Evolutionary conservation across 345 rosid species (phyloP), one percentile per base, ranked within the genome.

Genomic region (Clarkia xantiana): DNA sequence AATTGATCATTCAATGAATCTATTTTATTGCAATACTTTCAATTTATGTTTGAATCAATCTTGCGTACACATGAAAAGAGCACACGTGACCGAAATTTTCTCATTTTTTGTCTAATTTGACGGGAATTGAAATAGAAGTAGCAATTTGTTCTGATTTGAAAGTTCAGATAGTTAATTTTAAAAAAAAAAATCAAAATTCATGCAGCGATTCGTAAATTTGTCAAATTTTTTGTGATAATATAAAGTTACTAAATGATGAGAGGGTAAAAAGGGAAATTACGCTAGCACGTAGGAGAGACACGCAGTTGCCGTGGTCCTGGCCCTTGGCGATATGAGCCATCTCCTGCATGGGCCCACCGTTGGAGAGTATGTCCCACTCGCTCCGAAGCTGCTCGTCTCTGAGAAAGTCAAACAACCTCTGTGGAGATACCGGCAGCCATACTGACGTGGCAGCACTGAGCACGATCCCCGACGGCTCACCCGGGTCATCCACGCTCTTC

Each of bases 341-440:
- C 68, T 91, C 96, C 58, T 91, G 89, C 94, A 86, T 86, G 9
- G 95, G 97, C 0, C 94, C 97, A 14, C 95, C 94, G 44, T 90
- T 82, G 45, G 96, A 91, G 51, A 91, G 68, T n/a, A 91, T 86
- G 68, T 86, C 98, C 98, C 98, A 91, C 69, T 84, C 86, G 65
- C 93, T 77, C 63, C 98, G 61, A 11, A 81, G 66, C 66, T 85
- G 83, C 62, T 83, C 94, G 47, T 86, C 81, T 0, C 94, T 76
- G 2, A 93, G 80, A 50, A 84, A 84, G 66, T 87, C 81, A 7
- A 93, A 93, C 48, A 93, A 73, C 17, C 76, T 57, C 60, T 84
- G 80, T 0, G 94, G 88, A 6, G 93, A 61, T 10, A 80, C 91
- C 0, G 88, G 94, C 43, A 93, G 72, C 97, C 94, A 93, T 0